Evolutionary conservation across 202 grass and related monocot genomes (phyloP).

Genomic region (Setaria viridis): DNA sequence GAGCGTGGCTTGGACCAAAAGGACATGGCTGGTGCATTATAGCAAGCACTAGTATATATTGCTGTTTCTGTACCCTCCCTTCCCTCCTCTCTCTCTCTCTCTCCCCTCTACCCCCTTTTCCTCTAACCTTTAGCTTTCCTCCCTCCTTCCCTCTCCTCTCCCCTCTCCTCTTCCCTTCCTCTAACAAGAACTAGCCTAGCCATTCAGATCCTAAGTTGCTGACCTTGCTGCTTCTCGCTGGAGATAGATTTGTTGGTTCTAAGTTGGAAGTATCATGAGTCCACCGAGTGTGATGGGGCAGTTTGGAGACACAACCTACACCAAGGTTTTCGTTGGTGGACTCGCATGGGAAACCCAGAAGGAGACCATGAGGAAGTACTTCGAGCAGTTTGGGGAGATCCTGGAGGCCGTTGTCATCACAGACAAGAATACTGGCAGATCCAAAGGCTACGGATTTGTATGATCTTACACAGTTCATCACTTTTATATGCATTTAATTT

Average conservation of each 20-base stretch:
- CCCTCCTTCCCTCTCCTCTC: not conserved
- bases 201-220: conserved; percentile 52
- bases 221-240: conserved; percentile 44
- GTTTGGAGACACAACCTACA: conserved; percentile 98
- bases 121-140: conserved; percentile 73
- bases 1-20: conserved; percentile 58
- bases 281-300: conserved; percentile 80
- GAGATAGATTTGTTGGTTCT: conserved; percentile 41
- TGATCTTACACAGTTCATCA: conserved; percentile 31
- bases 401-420: conserved; percentile 97
- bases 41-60: conserved; percentile 71
- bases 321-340: conserved; percentile 97
- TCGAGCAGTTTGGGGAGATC: conserved; percentile 99
- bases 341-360: conserved; percentile 98
- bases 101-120: conserved; percentile 30
- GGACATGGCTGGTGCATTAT: conserved; percentile 64
- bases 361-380: conserved; percentile 97
- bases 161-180: conserved; percentile 23
- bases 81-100: conserved; percentile 23
- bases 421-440: conserved; percentile 98
- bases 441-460: conserved; percentile 99
- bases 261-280: conserved; percentile 63
- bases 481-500: conserved; percentile 25
- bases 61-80: conserved; percentile 51
- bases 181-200: conserved; percentile 55